A percentile compares a stretch with the other conserved stretches of the same genome.
These are phyloP conservation scores for Aspergillus kassunensis DNA, from an alignment of 495 filamentous ascomycete genomes.

Conservation along the genomic window DNA sequence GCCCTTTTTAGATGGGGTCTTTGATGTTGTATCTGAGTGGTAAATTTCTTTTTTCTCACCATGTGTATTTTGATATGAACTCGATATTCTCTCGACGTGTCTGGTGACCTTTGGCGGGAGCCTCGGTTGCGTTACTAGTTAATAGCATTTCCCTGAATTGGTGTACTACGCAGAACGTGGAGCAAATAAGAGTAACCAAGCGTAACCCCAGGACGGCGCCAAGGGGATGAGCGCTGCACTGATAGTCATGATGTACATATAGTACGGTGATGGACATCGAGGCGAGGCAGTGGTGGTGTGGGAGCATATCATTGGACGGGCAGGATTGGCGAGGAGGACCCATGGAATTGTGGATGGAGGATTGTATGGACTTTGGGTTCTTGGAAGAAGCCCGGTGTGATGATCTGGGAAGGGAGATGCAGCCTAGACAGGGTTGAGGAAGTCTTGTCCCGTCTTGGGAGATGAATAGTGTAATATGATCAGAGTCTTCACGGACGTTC, in stretches of 20 bases:
- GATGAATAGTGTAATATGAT: neutral
- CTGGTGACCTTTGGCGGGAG: slow-evolving; percentile 3
- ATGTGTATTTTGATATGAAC: slow-evolving; percentile 26
- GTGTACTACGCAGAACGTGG: neutral
- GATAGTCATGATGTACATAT: neutral
- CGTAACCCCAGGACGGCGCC: neutral
- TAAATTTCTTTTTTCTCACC: slow-evolving; percentile 20
- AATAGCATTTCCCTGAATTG: slow-evolving; percentile 16
- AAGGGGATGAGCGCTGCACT: slow-evolving; percentile 1
- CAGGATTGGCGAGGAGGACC: neutral
- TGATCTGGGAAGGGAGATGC: slow-evolving; percentile 5
- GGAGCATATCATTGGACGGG: neutral
- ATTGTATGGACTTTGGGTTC: neutral
- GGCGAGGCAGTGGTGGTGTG: neutral
- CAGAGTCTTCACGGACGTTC: neutral
- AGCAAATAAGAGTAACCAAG: neutral
- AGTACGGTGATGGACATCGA: neutral
- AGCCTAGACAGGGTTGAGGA: slow-evolving; percentile 8
- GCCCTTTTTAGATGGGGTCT: slow-evolving; percentile 47
- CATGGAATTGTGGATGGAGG: neutral
- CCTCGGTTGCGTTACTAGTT: slow-evolving; percentile 17
- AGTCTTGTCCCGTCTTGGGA: slow-evolving; percentile 11
- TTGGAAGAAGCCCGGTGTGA: slow-evolving; percentile 4
- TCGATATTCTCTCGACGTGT: slow-evolving; percentile 4
- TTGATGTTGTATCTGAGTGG: neutral